Evolutionary conservation across 306 rosid genomes (phyloP).

Genomic region (Dalbergia cultrata): DNA sequence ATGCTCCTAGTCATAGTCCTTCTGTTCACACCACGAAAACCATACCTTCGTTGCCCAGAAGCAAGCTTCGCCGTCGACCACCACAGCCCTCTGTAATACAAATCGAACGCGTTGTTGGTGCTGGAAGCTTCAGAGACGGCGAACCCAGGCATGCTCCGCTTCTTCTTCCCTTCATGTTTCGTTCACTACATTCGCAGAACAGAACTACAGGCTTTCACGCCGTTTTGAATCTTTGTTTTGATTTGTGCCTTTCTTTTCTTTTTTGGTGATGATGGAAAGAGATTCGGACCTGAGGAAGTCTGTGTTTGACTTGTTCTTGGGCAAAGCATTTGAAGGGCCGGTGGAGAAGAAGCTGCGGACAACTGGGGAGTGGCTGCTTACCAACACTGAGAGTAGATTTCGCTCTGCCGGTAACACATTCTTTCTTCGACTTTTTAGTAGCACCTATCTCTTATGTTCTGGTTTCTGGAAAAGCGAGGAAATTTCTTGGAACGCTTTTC

Average conservation of each 20-base stretch:
- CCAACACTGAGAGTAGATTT: conserved; percentile 59
- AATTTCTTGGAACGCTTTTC: not conserved
- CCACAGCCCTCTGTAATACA: conserved; percentile 65
- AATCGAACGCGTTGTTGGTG: conserved; percentile 81
- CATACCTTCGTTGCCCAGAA: conserved; percentile 27
- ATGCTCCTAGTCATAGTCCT: conserved; percentile 31
- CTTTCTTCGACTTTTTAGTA: not conserved
- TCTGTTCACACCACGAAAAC: conserved; percentile 23
- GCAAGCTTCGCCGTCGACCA: conserved; percentile 35
- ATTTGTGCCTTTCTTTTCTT: not conserved
- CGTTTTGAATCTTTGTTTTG: not conserved
- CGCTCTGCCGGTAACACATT: conserved; percentile 53
- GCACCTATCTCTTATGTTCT: not conserved
- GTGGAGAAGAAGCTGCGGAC: conserved; percentile 76
- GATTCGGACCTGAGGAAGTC: conserved; percentile 57
- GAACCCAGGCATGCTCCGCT: conserved; percentile 56
- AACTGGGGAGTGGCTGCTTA: conserved; percentile 77
- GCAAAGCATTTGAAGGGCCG: conserved; percentile 63
- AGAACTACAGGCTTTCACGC: not conserved
- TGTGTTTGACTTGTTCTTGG: conserved; percentile 60
- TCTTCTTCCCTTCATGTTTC: not conserved
- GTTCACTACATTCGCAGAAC: not conserved
- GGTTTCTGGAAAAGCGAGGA: not conserved
- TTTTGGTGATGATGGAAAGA: conserved; percentile 39
- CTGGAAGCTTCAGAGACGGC: conserved; percentile 84